phyloP scores from a whole-genome alignment of 257 asterid species.

The Primulina eburnea region DNA sequence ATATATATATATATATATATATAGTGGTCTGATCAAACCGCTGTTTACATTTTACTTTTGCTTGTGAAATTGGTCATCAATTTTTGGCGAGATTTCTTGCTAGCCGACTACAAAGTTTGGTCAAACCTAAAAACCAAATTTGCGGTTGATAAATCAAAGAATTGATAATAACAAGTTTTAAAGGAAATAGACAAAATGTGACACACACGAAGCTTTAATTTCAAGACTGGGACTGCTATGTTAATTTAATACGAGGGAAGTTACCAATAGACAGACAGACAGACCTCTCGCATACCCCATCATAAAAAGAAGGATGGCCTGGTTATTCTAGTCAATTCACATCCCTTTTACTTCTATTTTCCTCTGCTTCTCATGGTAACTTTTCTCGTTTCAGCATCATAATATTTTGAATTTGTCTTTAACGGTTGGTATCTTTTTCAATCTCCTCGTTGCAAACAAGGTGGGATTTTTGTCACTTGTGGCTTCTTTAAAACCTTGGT shows the following conservation, averaged over 20 bases:
- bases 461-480: slow-evolving; percentile 32
- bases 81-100: background rate
- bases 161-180: slow-evolving; percentile 27
- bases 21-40: no score
- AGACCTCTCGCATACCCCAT: slow-evolving; percentile 1
- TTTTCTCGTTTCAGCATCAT: background rate
- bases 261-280: slow-evolving; percentile 19
- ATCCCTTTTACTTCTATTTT: background rate
- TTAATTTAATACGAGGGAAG: background rate
- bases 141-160: slow-evolving; percentile 7
- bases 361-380: no score
- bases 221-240: background rate
- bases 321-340: background rate
- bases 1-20: no score
- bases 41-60: no score
- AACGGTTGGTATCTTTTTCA: slow-evolving; percentile 30
- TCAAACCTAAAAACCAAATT: background rate
- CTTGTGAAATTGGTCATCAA: background rate
- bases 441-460: slow-evolving; percentile 50
- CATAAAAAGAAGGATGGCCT: background rate
- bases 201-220: slow-evolving; percentile 16
- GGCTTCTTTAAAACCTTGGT: slow-evolving; percentile 28
- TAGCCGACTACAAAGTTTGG: background rate
- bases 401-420: slow-evolving; percentile 20
- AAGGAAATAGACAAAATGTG: slow-evolving; percentile 24